phyloP scores from a whole-genome alignment of 768 basidiomycete genomes.

The Xanthoconium stramineum region DNA sequence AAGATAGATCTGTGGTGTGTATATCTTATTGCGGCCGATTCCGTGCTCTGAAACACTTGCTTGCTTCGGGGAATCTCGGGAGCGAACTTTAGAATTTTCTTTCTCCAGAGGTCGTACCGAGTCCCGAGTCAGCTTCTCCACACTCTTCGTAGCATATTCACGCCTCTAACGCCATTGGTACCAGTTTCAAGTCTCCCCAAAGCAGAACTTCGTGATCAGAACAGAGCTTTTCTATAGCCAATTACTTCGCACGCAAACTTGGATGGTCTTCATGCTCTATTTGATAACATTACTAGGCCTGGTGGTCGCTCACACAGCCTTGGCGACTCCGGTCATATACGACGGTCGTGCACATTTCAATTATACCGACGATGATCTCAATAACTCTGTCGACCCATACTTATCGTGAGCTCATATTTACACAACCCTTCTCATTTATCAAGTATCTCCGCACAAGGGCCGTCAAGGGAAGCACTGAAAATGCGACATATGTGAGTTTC shows the following conservation, averaged over 20 bases:
- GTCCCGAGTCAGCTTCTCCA: no score
- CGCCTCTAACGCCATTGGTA: no score
- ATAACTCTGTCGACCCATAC: slow-evolving; percentile 49
- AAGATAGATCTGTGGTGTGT: no score
- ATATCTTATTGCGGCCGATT: no score
- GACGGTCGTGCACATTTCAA: slow-evolving; percentile 53
- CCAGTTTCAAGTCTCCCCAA: no score
- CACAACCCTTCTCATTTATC: not conserved
- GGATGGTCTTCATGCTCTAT: not conserved
- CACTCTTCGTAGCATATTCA: no score
- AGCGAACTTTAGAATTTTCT: no score
- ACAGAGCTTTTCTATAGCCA: no score
- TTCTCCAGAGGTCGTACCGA: no score
- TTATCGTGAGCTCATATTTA: slow-evolving; percentile 43
- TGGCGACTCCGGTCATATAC: slow-evolving; percentile 40
- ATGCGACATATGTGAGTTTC: slow-evolving; percentile 44
- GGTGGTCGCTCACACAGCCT: not conserved
- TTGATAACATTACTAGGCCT: not conserved
- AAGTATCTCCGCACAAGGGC: slow-evolving; percentile 32
- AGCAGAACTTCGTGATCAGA: no score
- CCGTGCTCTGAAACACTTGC: no score
- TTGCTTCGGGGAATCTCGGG: no score
- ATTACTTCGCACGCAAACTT: not conserved
- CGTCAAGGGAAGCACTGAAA: slow-evolving; percentile 47
- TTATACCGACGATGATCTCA: slow-evolving; percentile 41